These are phyloP conservation scores for Pterocarpus santalinus DNA, from an alignment of 306 rosid species.

Conservation along the genomic window DNA sequence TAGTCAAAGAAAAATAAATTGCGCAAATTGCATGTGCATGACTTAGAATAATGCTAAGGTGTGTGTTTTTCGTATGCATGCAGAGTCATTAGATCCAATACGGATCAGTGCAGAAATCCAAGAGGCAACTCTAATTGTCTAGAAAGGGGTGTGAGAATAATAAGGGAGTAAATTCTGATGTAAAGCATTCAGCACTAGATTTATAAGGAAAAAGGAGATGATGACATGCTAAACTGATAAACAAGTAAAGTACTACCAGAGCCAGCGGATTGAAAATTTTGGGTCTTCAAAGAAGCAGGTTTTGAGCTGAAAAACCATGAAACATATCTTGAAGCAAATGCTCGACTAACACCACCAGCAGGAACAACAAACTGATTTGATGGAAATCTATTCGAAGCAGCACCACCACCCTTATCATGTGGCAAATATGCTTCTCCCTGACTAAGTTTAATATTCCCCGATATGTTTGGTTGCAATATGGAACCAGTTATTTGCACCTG, in stretches of 20 bases:
- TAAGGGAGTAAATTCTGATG: conserved; percentile 15
- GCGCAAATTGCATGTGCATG: not conserved
- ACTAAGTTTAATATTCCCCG: conserved; percentile 90
- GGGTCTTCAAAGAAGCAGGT: conserved; percentile 62
- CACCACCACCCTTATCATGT: conserved; percentile 77
- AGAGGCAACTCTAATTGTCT: conserved; percentile 34
- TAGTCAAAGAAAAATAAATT: not conserved
- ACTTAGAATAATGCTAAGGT: conserved; percentile 18
- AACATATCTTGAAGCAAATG: conserved; percentile 78
- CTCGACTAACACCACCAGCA: conserved; percentile 60
- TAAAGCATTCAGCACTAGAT: conserved; percentile 14
- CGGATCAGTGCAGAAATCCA: conserved; percentile 24
- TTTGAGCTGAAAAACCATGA: conserved; percentile 73
- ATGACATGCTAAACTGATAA: conserved; percentile 40
- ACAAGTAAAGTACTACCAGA: conserved; percentile 61
- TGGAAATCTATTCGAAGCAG: conserved; percentile 67
- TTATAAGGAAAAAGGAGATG: conserved; percentile 36
- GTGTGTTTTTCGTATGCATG: not conserved
- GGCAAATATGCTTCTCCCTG: conserved; percentile 95
- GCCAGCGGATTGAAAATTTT: conserved; percentile 59
- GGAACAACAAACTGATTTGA: conserved; percentile 68
- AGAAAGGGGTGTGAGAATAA: conserved; percentile 13
- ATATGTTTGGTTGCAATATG: conserved; percentile 83
- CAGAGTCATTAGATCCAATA: not conserved
- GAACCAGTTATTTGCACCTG: conserved; percentile 94